phyloP scores from a whole-genome alignment of 2,329 filamentous ascomycete genomes.

The Fusarium sacchari region DNA sequence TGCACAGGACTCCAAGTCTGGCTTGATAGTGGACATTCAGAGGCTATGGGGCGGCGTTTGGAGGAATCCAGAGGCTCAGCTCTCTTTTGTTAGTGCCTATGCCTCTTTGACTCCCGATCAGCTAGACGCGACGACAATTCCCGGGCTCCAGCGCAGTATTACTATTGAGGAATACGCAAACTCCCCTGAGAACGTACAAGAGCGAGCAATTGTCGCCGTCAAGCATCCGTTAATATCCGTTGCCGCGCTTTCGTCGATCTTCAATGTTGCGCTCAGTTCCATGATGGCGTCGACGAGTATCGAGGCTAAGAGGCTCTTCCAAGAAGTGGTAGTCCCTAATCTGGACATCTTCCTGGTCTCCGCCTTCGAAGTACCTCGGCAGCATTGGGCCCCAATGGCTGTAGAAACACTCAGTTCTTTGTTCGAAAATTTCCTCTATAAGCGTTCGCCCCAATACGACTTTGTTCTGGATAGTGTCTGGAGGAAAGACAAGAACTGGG shows the following conservation, averaged over 20 bases:
- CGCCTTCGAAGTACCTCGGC: slow-evolving; percentile 77
- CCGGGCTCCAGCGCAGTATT: slow-evolving; percentile 82
- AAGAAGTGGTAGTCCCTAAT: slow-evolving; percentile 75
- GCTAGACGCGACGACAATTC: slow-evolving; percentile 86
- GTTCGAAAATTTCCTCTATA: slow-evolving; percentile 85
- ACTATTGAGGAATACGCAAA: slow-evolving; percentile 66
- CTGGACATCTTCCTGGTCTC: slow-evolving; percentile 83
- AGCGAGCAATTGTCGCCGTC: slow-evolving; percentile 70
- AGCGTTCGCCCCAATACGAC: slow-evolving; percentile 79
- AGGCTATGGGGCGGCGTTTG: slow-evolving; percentile 90
- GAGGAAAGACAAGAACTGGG: slow-evolving; percentile 90
- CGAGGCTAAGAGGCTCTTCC: slow-evolving; percentile 73
- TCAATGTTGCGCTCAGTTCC: slow-evolving; percentile 71
- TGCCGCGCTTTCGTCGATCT: slow-evolving; percentile 78
- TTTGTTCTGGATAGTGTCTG: slow-evolving; percentile 93
- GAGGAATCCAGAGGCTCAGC: slow-evolving; percentile 85
- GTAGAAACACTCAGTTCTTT: slow-evolving; percentile 79
- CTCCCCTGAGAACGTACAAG: slow-evolving; percentile 59
- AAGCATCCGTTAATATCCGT: slow-evolving; percentile 90
- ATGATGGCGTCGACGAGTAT: slow-evolving; percentile 69
- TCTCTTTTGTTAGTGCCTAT: slow-evolving; percentile 94
- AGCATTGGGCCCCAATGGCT: slow-evolving; percentile 78
- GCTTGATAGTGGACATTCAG: slow-evolving; percentile 77
- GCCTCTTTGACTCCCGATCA: slow-evolving; percentile 78
- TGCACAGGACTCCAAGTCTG: slow-evolving; percentile 61